Evolutionary conservation across 495 filamentous ascomycete species (phyloP), one percentile per base, ranked within the genome.

Genomic region (Penicillium atrosanguineum): DNA sequence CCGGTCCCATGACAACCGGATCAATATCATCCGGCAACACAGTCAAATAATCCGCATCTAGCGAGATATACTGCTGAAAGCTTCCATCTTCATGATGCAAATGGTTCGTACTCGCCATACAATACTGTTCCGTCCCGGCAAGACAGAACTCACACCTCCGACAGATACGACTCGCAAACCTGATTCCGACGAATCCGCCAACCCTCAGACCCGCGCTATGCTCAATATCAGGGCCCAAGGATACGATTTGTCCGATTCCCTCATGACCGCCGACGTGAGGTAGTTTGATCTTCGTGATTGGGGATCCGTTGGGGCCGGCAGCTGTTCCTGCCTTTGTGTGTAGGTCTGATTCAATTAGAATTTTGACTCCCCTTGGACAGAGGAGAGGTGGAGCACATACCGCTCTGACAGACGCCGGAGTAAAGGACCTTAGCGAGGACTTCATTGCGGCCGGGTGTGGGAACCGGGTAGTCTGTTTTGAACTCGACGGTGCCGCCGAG

Each of bases 211-310:
- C 60, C 23, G 57, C 34, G 16, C 58, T 29, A 40, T 71, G 54
- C 25, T 51, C 50, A 42, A 64, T 64, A 34, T 56, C 60, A 8
- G 72, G 63, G 4, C 78, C 76, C 8, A 79, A 56, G 0, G 65
- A 63, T 5, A 79, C 55, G 18, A 79, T 73, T 1, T 66, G 66
- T 0, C 75, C 77, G 18, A 79, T 62, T 12, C 78, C 78, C 59
- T 81, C 74, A 53, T 81, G 77, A 7, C 76, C 76, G 14, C 76
- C 77, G 20, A 79, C 60, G 41, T 81, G 75, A 0, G 76, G 78
- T 2, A 78, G 60, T 38, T 79, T 79, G 56, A 77, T 72, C 7
- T 72, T 67, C 1, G 70, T 73, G 16, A 84, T 78, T 3, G 77
- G 77, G 9, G 62, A 72, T 18, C 77, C 76, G 44, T 76, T 64